Evolutionary conservation across 352 stramenopile genomes (phyloP), one percentile per base, ranked within the genome.

Genomic region (Pythium rhizo-oryzae): DNA sequence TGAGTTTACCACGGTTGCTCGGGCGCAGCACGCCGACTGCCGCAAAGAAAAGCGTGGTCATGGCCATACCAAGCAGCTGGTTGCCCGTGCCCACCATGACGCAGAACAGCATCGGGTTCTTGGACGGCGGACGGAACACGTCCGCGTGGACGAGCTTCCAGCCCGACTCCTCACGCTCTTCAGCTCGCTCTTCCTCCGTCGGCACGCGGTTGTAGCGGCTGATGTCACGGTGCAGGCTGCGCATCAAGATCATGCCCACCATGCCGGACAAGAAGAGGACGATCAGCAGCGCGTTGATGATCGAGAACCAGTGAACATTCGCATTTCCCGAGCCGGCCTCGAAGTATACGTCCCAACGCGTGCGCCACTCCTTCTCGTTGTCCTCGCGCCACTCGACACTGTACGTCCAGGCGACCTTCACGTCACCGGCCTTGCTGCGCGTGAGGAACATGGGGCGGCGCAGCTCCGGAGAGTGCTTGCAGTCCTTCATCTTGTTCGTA

Each of bases 131-230:
- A 51, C 98, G 96, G 82, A 99, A 99, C 5, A 99, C 97, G 72
- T 99, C 98, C 8, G 97, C 97, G 76, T 99, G 98, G 35, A 99
- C 95, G 21, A 99, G 89, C 79, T 99, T 99, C 98, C 98, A 99
- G 47, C 98, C 98, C 8, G 84, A 97, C 61, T 99, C 97, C 73
- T 99, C 97, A 6, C 96, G 93, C 65, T 99, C 97, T 72, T 99
- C 98, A 16, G 97, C 97, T 41, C 96, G 94, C 68, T 99, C 97
- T 88, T 99, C 97, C 43, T 98, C 94, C 0, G 91, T 98, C 16
- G 90, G 88, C 21, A 98, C 79, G 55, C 94, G 91, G 80, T 99
- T 99, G 90, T 99, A 99, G 46, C 95, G 86, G 51, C 79, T 93
- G 69, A 99, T 99, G 85, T 99, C 98, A 47, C 97, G 96, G 78